Evolutionary conservation across 2,329 filamentous ascomycete genomes (phyloP).

Genomic region (Cryphonectria parasitica): DNA sequence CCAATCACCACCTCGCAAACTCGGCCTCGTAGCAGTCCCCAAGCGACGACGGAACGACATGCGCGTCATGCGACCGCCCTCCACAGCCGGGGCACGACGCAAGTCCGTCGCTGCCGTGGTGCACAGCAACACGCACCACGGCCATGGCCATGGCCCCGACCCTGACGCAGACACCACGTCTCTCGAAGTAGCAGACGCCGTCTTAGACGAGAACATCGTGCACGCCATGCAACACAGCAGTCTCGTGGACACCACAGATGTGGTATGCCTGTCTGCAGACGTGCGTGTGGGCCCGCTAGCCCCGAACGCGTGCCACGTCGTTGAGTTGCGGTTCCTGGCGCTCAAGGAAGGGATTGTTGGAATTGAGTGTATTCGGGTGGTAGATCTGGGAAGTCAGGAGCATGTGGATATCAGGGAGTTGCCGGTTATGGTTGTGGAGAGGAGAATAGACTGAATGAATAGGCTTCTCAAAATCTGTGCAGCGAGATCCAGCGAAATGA

Average conservation of each 20-base stretch:
- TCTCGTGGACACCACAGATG: constrained; percentile 64
- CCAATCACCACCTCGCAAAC: constrained; percentile 57
- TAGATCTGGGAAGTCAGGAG: constrained; percentile 75
- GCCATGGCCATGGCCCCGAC: constrained; percentile 26
- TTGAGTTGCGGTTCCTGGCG: constrained; percentile 73
- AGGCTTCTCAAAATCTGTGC: background rate
- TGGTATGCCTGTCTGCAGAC: constrained; percentile 77
- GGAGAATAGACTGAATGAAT: constrained; percentile 24
- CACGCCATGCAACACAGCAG: constrained; percentile 72
- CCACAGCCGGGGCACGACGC: constrained; percentile 50
- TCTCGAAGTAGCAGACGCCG: constrained; percentile 61
- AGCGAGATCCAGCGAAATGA: background rate
- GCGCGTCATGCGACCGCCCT: constrained; percentile 57
- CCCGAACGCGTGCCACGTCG: constrained; percentile 73
- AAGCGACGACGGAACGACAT: constrained; percentile 64
- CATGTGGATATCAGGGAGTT: constrained; percentile 77
- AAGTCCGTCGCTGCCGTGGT: constrained; percentile 24
- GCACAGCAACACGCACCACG: constrained; percentile 13
- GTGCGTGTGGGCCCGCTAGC: constrained; percentile 73
- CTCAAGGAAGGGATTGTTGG: constrained; percentile 67
- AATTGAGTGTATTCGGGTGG: constrained; percentile 73
- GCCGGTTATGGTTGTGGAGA: constrained; percentile 66
- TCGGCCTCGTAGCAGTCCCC: constrained; percentile 71
- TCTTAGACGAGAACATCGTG: constrained; percentile 72
- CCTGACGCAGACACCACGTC: constrained; percentile 25